A percentile compares a stretch with the other conserved stretches of the same genome.
phyloP scores from a whole-genome alignment of 1,284 basidiomycete species.

The Pseudozyma sp. region DNA sequence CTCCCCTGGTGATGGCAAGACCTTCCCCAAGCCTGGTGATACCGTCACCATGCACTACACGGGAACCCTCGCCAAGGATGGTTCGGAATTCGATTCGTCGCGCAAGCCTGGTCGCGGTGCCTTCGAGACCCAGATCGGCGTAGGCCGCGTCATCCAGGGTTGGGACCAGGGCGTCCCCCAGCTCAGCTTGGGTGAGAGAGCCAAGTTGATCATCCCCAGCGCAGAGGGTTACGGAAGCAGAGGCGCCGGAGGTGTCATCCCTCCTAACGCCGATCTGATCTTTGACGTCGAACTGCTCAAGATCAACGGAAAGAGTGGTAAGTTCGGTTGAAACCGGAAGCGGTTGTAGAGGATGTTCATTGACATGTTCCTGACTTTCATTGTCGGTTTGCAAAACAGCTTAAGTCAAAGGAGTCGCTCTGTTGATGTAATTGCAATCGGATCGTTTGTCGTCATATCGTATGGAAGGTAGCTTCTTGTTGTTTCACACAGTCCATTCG shows the following conservation, averaged over 20 bases:
- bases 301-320: constrained; percentile 66
- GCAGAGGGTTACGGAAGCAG: constrained; percentile 69
- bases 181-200: constrained; percentile 69
- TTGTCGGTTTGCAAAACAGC: too few species aligned
- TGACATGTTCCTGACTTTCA: too few species aligned
- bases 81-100: constrained; percentile 66
- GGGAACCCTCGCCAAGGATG: constrained; percentile 60
- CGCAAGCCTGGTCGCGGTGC: constrained; percentile 66
- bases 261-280: constrained; percentile 63
- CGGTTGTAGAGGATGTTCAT: too few species aligned
- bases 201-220: constrained; percentile 56
- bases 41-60: constrained; percentile 65
- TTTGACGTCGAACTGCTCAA: constrained; percentile 70
- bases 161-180: constrained; percentile 71
- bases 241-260: constrained; percentile 67
- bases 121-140: constrained; percentile 60
- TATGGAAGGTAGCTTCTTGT: too few species aligned
- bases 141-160: constrained; percentile 69
- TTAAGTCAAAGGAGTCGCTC: too few species aligned
- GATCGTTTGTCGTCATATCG: too few species aligned
- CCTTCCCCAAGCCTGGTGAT: constrained; percentile 65
- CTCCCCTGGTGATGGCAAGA: constrained; percentile 67
- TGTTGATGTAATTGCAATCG: too few species aligned
- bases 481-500: too few species aligned
- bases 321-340: background rate